Evolutionary conservation across 2,329 filamentous ascomycete genomes (phyloP).

Genomic region (Aspergillus udagawae): DNA sequence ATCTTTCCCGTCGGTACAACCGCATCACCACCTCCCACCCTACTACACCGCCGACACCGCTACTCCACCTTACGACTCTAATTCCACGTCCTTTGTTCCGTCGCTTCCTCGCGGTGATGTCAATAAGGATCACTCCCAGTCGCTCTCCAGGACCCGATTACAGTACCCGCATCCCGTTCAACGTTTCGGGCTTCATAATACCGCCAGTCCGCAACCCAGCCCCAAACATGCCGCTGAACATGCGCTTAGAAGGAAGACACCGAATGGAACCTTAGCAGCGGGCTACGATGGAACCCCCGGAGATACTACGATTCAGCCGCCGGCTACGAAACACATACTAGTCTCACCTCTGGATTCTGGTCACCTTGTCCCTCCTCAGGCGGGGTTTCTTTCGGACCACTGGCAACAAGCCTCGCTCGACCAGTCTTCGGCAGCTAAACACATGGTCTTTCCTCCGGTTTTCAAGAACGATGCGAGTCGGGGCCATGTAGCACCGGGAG

Average conservation of each 20-base stretch:
- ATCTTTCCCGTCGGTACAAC: conserved; percentile 40
- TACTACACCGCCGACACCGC: conserved; percentile 27
- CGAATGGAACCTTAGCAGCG: conserved; percentile 85
- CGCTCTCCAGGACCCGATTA: conserved; percentile 27
- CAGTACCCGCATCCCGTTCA: conserved; percentile 40
- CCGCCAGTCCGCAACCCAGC: conserved; percentile 19
- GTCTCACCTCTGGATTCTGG: conserved; percentile 56
- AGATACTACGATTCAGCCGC: conserved; percentile 68
- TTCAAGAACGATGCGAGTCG: conserved; percentile 34
- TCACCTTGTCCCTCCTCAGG: conserved; percentile 29
- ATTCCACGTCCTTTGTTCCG: conserved; percentile 21
- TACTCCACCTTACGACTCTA: conserved; percentile 29
- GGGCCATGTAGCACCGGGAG: conserved; percentile 23
- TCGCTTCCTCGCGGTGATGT: conserved; percentile 23
- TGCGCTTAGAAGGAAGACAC: conserved; percentile 84
- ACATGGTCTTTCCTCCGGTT: conserved; percentile 36
- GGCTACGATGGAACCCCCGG: conserved; percentile 83
- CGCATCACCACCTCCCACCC: conserved; percentile 36
- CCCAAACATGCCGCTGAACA: conserved; percentile 54
- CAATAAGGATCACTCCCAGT: conserved; percentile 24
- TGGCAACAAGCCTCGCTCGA: conserved; percentile 31
- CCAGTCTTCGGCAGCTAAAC: conserved; percentile 26
- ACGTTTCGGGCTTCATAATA: conserved; percentile 29
- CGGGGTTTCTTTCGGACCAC: conserved; percentile 27
- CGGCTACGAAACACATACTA: conserved; percentile 78